phyloP scores from a whole-genome alignment of 345 rosid species.

The Adansonia digitata region DNA sequence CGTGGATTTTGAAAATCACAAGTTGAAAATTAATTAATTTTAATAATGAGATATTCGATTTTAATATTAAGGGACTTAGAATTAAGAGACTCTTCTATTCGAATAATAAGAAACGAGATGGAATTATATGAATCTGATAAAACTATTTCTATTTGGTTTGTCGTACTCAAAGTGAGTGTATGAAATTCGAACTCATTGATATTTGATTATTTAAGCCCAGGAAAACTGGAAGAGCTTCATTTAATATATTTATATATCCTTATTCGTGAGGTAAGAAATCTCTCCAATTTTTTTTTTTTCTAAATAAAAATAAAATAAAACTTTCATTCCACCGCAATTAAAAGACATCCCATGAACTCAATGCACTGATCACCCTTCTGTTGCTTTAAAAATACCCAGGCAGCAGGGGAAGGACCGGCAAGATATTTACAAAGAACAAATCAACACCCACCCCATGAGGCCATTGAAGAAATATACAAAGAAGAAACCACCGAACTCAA shows the following conservation, averaged over 20 bases:
- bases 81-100: not conserved
- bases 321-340: constrained; percentile 1
- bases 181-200: not conserved
- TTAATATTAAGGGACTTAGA: not conserved
- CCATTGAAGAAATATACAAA: constrained; percentile 14
- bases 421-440: constrained; percentile 27
- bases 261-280: not conserved
- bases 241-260: not conserved
- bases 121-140: too few relatives aligned
- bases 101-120: not conserved
- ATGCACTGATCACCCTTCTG: constrained; percentile 8
- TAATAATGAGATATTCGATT: not conserved
- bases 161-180: too few relatives aligned
- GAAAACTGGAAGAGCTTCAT: not conserved
- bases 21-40: too few relatives aligned
- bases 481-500: constrained; percentile 24
- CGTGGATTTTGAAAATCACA: not conserved
- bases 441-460: constrained; percentile 12
- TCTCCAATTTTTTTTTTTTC: not conserved
- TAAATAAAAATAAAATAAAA: not conserved
- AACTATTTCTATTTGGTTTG: too few relatives aligned
- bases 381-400: not conserved
- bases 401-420: constrained; percentile 10
- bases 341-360: constrained; percentile 25
- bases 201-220: not conserved